A percentile compares a stretch with the other conserved stretches of the same genome.
These are phyloP conservation scores for Hirschfeldia incana DNA, from an alignment of 345 rosid species.

Conservation along the genomic window DNA sequence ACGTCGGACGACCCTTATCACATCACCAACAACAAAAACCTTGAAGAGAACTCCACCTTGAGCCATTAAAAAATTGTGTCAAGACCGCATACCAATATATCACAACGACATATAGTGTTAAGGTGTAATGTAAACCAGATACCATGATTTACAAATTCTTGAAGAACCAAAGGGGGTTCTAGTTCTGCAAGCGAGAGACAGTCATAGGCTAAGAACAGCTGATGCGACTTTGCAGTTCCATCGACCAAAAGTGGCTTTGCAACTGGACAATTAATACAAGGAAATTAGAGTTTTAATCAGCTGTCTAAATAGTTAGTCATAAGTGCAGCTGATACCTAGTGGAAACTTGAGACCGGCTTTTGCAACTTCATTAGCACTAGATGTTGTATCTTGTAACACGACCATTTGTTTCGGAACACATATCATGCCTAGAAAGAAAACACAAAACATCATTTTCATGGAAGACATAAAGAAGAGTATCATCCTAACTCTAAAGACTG, in stretches of 20 bases:
- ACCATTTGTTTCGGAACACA: slow-evolving; percentile 81
- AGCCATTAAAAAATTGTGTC: neutral
- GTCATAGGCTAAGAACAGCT: slow-evolving; percentile 79
- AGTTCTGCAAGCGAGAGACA: slow-evolving; percentile 65
- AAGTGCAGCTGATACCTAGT: slow-evolving; percentile 48
- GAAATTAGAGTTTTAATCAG: neutral
- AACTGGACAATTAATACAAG: slow-evolving; percentile 47
- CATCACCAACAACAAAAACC: slow-evolving; percentile 76
- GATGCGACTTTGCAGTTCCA: slow-evolving; percentile 89
- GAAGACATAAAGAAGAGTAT: neutral
- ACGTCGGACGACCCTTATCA: slow-evolving; percentile 78
- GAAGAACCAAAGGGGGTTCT: slow-evolving; percentile 83
- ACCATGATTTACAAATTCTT: slow-evolving; percentile 97
- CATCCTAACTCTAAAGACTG: neutral
- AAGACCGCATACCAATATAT: neutral
- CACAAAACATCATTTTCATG: slow-evolving; percentile 10
- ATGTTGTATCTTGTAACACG: slow-evolving; percentile 54
- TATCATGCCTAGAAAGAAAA: slow-evolving; percentile 58
- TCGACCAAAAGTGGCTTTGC: slow-evolving; percentile 90
- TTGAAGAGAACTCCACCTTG: slow-evolving; percentile 88
- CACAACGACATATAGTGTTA: neutral
- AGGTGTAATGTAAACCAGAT: slow-evolving; percentile 22
- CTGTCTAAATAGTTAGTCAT: neutral
- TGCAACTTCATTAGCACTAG: slow-evolving; percentile 56
- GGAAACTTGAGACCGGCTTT: slow-evolving; percentile 78